Percentiles rank a stretch among this genome's conserved stretches.
phyloP scores from a whole-genome alignment of 768 basidiomycete genomes.

The Suillus spraguei region DNA sequence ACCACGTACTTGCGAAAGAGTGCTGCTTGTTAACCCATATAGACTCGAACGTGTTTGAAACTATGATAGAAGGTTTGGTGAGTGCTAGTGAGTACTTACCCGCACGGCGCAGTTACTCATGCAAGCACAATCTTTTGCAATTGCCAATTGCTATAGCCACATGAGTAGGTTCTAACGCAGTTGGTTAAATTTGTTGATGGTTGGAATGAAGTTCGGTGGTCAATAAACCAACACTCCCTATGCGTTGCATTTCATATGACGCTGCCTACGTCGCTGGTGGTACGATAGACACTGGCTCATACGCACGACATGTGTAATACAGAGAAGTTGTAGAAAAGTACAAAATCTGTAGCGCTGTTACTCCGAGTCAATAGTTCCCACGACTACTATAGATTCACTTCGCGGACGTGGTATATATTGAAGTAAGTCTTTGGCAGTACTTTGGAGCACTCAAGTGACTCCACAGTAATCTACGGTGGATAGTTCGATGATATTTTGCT shows the following conservation, averaged over 20 bases:
- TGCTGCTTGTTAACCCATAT: slow-evolving; percentile 34
- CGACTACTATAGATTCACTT: background rate
- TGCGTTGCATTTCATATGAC: no score
- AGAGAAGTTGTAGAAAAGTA: background rate
- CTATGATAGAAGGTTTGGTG: background rate
- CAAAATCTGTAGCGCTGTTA: background rate
- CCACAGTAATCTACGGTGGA: background rate
- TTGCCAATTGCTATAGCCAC: slow-evolving; percentile 8
- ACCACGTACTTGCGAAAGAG: slow-evolving; percentile 22
- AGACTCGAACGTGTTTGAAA: slow-evolving; percentile 21
- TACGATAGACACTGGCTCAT: background rate
- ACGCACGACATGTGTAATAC: no score
- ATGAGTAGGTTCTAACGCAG: no score
- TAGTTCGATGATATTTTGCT: background rate
- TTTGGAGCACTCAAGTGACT: background rate
- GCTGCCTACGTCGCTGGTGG: background rate
- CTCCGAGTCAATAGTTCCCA: background rate
- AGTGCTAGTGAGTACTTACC: slow-evolving; percentile 20
- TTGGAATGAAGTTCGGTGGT: no score
- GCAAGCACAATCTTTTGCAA: slow-evolving; percentile 34
- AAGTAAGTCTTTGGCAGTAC: background rate
- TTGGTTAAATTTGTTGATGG: no score
- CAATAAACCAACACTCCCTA: no score
- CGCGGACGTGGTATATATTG: background rate
- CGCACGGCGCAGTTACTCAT: slow-evolving; percentile 27